Base-by-base conservation (phyloP, 345 rosid genomes). In the Hevea brasiliensis region DNA sequence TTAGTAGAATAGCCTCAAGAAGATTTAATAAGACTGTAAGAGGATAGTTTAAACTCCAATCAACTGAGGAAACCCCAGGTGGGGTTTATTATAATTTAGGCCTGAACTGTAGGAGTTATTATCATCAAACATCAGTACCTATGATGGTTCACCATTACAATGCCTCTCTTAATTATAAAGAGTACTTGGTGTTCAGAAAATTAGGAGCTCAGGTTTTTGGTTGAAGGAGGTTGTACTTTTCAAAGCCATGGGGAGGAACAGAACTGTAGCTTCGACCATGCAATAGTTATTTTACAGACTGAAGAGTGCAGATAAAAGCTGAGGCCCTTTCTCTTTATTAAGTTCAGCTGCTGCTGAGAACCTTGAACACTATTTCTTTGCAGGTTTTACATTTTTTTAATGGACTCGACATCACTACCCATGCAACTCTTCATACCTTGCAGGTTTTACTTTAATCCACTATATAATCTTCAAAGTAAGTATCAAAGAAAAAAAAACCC, bases 201-300 rank as follows among this genome's bases (percentile, higher is more conserved):
- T 57, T 17, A 7, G 40, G 41, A 57, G 21, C 42, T 29, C 45
- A 71, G 29, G 51, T 10, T 47, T 45, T 6, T 26, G 48, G 55
- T 74, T 62, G 71, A 71, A 40, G 37, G 53, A 65, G 17, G 53
- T 59, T 45, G 45, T 57, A 42, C 41, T 53, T 64, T 59, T 79
- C 50, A 42, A 65, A 76, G 63, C 47, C 72, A 74, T 68, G 32
- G 27, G 21, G 42, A n/a, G 20, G 18, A 26, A 48, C 13, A 41
- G 42, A 24, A 27, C 35, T 27, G 67, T 29, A 37, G 41, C 42
- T 71, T 60, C 47, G 18, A 71, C 67, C 47, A 32, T 60, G 10
- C 74, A 60, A 0, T 44, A 56, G 72, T 21, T 11, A 18, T 27
- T n/a, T 21, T 37, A 37, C 57, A 29, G 59, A 7, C n/a, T 26